Percentiles rank a stretch among this genome's conserved stretches.
phyloP scores from a whole-genome alignment of 129 eudicot genomes.

The Rutidosis leptorrhynchoides region DNA sequence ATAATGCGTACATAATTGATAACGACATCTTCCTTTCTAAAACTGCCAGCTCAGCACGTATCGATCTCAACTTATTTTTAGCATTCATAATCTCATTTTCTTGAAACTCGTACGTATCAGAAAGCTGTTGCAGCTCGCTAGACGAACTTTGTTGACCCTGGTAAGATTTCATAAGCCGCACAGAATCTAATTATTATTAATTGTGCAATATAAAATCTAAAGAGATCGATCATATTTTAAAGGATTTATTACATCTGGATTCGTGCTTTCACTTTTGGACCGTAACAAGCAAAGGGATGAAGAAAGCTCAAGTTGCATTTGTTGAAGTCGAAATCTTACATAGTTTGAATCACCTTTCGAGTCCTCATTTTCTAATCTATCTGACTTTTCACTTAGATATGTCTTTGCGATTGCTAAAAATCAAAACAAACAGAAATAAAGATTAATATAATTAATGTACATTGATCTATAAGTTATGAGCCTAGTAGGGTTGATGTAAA shows the following conservation, averaged over 20 bases:
- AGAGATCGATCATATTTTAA: not conserved
- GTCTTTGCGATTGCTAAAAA: slow-evolving; percentile 52
- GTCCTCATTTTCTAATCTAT: slow-evolving; percentile 12
- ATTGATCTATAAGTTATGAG: not conserved
- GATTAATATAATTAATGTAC: not conserved
- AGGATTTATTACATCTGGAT: slow-evolving; percentile 1
- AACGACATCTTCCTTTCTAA: slow-evolving; percentile 72
- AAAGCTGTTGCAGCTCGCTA: slow-evolving; percentile 47
- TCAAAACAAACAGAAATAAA: slow-evolving; percentile 6
- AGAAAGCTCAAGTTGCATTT: slow-evolving; percentile 61
- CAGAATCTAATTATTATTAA: not conserved
- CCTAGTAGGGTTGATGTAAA: not conserved
- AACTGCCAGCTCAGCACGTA: slow-evolving; percentile 63
- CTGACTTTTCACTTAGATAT: slow-evolving; percentile 21
- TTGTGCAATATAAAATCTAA: not conserved
- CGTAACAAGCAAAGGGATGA: slow-evolving; percentile 53
- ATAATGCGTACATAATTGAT: slow-evolving; percentile 47
- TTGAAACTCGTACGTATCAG: slow-evolving; percentile 72
- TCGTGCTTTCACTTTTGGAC: slow-evolving; percentile 35
- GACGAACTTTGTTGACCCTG: slow-evolving; percentile 44
- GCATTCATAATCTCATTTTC: slow-evolving; percentile 64
- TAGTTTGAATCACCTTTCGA: slow-evolving; percentile 25
- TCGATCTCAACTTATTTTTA: slow-evolving; percentile 46
- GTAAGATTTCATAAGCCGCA: not conserved
- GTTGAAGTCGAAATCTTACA: slow-evolving; percentile 54